Evolutionary conservation across 148 eudicot genomes (phyloP).

Genomic region (Rhododendron williamsianum): DNA sequence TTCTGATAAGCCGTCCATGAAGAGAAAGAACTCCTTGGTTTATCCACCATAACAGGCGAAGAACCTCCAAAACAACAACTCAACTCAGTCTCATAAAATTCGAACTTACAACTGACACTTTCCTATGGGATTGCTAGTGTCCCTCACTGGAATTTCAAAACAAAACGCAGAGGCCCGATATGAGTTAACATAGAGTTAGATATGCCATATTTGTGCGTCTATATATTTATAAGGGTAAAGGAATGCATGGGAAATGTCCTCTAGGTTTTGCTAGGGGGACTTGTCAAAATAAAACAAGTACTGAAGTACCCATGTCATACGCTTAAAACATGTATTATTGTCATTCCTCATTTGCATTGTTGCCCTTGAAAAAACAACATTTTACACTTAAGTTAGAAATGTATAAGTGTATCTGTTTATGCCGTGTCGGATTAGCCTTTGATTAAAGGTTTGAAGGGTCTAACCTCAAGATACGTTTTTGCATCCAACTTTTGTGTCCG

Average conservation of each 20-base stretch:
- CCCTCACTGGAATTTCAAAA: too few relatives aligned
- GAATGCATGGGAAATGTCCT: not conserved
- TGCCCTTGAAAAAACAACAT: not conserved
- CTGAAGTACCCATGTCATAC: not conserved
- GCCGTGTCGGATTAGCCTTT: not conserved
- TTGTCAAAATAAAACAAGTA: not conserved
- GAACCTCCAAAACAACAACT: constrained; percentile 25
- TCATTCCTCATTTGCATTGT: not conserved
- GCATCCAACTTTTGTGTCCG: not conserved
- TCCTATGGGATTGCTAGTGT: too few relatives aligned
- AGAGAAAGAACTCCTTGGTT: constrained; percentile 39
- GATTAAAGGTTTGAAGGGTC: not conserved
- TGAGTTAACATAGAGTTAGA: not conserved
- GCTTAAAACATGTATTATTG: not conserved
- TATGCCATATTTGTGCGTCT: not conserved
- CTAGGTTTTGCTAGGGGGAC: not conserved
- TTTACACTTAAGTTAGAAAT: not conserved
- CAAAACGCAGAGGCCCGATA: too few relatives aligned
- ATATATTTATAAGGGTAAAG: not conserved
- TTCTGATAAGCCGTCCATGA: constrained; percentile 35
- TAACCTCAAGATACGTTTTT: not conserved
- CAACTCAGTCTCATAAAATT: not conserved
- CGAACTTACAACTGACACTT: not conserved
- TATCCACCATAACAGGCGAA: constrained; percentile 28
- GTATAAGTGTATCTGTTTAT: not conserved